phyloP scores from a whole-genome alignment of 306 rosid genomes.

The Rubus parviflorus region DNA sequence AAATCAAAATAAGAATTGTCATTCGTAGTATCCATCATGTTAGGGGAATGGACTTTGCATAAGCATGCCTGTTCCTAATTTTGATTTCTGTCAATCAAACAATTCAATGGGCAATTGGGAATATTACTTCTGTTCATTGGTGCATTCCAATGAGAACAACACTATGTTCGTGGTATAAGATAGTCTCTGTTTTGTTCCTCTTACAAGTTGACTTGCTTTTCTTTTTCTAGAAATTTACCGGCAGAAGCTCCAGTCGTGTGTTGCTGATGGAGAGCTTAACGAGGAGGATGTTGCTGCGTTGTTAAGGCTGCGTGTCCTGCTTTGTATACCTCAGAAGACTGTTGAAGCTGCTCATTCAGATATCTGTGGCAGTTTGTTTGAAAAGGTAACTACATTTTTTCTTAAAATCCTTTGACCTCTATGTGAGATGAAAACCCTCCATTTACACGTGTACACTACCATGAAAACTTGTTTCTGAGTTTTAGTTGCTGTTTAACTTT shows the following conservation, averaged over 20 bases:
- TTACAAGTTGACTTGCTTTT: slow-evolving; percentile 33
- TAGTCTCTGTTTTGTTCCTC: slow-evolving; percentile 5
- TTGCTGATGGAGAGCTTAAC: slow-evolving; percentile 81
- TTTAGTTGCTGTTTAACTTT: background rate
- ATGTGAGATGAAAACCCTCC: background rate
- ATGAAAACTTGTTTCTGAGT: background rate
- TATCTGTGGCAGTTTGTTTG: slow-evolving; percentile 96
- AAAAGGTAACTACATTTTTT: slow-evolving; percentile 54
- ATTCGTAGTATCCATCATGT: background rate
- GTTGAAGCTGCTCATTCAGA: slow-evolving; percentile 94
- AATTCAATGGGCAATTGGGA: background rate
- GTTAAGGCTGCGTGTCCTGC: slow-evolving; percentile 87
- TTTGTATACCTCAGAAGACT: slow-evolving; percentile 80
- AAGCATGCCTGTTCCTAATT: background rate
- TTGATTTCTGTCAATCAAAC: background rate
- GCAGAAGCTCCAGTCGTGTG: slow-evolving; percentile 91
- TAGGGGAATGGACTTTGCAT: background rate
- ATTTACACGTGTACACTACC: background rate
- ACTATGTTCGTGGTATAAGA: background rate
- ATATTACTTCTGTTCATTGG: slow-evolving; percentile 1
- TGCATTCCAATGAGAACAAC: background rate
- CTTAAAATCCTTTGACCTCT: slow-evolving; percentile 8
- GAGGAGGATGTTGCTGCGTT: slow-evolving; percentile 81
- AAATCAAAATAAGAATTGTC: background rate
- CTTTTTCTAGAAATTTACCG: slow-evolving; percentile 76